phyloP scores from a whole-genome alignment of 305 asterid genomes.

The Ruellia speciosa region DNA sequence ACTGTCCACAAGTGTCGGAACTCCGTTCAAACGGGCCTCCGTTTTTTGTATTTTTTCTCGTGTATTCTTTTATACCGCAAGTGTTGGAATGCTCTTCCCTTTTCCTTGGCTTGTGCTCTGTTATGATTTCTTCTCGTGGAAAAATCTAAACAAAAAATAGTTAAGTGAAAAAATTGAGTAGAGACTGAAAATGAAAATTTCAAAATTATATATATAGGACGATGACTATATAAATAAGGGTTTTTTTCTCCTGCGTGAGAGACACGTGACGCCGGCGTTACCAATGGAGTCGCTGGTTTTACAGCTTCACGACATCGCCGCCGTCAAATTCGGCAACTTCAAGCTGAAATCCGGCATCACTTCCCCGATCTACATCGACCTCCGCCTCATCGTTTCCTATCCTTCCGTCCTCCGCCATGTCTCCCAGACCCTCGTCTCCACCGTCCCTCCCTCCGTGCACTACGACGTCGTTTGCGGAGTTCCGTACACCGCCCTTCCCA shows the following conservation, averaged over 20 bases:
- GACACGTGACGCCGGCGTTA: constrained; percentile 1
- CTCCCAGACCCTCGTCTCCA: constrained; percentile 51
- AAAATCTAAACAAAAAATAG: no score
- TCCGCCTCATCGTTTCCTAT: constrained; percentile 81
- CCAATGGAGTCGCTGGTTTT: constrained; percentile 67
- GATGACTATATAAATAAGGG: no score
- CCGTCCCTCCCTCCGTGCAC: constrained; percentile 49
- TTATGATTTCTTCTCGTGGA: no score
- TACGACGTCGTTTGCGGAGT: constrained; percentile 90
- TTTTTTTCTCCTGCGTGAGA: neutral
- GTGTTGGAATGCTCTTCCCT: no score
- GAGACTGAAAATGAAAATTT: no score
- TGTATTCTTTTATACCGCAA: no score
- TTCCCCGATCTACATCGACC: constrained; percentile 90
- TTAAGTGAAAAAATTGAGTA: no score
- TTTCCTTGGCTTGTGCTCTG: no score
- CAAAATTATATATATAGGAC: no score
- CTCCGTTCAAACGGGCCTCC: no score
- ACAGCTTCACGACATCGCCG: constrained; percentile 82
- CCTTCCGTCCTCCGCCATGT: constrained; percentile 71
- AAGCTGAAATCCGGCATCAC: constrained; percentile 84
- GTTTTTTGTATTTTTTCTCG: no score
- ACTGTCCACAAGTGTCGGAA: no score
- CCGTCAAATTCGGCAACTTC: constrained; percentile 88
- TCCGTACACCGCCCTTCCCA: constrained; percentile 91